A percentile compares a stretch with the other conserved stretches of the same genome.
Evolutionary conservation across 2,329 filamentous ascomycete genomes (phyloP).

Genomic region (Dactylella cylindrospora): DNA sequence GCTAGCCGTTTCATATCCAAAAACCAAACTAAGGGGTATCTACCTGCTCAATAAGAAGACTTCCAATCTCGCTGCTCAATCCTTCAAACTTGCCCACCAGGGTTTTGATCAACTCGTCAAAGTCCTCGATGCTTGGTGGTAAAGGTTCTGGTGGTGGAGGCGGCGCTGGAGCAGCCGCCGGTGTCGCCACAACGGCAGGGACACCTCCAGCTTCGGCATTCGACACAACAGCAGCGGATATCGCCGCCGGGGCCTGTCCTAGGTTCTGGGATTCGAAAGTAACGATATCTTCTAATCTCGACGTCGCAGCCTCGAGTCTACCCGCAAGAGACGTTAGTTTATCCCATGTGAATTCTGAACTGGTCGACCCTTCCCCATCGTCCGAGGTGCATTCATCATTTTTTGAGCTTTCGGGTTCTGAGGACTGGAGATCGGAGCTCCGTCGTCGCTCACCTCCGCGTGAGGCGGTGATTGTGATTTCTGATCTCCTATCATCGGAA

Average conservation of each 20-base stretch:
- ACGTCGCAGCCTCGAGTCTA: slow-evolving; percentile 96
- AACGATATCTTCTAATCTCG: slow-evolving; percentile 93
- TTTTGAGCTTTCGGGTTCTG: background rate
- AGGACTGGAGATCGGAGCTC: slow-evolving; percentile 1
- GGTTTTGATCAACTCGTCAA: slow-evolving; percentile 73
- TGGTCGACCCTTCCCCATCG: background rate
- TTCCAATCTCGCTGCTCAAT: slow-evolving; percentile 75
- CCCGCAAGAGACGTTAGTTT: slow-evolving; percentile 49
- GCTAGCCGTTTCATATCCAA: background rate
- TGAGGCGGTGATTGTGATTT: slow-evolving; percentile 11
- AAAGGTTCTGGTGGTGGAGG: slow-evolving; percentile 60
- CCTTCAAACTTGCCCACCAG: slow-evolving; percentile 77
- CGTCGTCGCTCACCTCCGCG: slow-evolving; percentile 4
- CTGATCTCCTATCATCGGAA: slow-evolving; percentile 17
- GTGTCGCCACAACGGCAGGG: slow-evolving; percentile 50
- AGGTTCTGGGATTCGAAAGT: slow-evolving; percentile 63
- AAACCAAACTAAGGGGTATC: slow-evolving; percentile 44
- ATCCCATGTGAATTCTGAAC: slow-evolving; percentile 7
- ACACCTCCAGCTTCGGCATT: slow-evolving; percentile 52
- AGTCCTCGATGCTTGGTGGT: slow-evolving; percentile 80
- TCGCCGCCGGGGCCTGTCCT: slow-evolving; percentile 54
- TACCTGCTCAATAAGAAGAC: slow-evolving; percentile 77
- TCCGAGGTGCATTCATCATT: background rate
- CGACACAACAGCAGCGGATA: slow-evolving; percentile 49
- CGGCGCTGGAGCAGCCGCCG: slow-evolving; percentile 53